phyloP scores from a whole-genome alignment of 2,329 filamentous ascomycete species.

The Fusarium pininemorale region DNA sequence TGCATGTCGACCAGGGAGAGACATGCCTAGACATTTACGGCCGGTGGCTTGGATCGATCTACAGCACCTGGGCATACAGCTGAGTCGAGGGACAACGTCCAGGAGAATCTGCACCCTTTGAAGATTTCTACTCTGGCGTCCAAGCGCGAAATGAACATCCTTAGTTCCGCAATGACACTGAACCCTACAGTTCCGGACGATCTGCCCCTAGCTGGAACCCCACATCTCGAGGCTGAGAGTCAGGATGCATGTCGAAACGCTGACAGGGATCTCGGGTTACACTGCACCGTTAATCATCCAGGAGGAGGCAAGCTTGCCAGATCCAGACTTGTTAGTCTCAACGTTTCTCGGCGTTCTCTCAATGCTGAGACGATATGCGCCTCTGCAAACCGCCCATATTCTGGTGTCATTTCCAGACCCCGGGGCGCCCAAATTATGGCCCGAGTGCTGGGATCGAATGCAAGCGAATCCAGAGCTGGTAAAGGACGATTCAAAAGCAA shows the following conservation, averaged over 20 bases:
- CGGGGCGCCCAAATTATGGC: conserved; percentile 3
- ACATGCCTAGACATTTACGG: conserved; percentile 16
- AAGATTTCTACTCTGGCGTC: background rate
- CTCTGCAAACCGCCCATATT: conserved; percentile 7
- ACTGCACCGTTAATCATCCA: conserved; percentile 19
- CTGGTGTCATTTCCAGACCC: conserved; percentile 18
- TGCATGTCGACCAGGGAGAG: conserved; percentile 31
- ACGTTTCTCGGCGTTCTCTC: conserved; percentile 3
- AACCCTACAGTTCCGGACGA: background rate
- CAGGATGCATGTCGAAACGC: conserved; percentile 11
- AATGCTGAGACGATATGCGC: conserved; percentile 17
- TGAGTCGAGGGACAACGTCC: conserved; percentile 18
- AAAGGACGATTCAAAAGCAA: conserved; percentile 32
- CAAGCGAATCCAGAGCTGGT: conserved; percentile 34
- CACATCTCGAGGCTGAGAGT: conserved; percentile 24
- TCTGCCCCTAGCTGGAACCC: conserved; percentile 6
- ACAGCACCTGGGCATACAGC: background rate
- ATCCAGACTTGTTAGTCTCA: conserved; percentile 14
- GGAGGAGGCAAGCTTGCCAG: conserved; percentile 8
- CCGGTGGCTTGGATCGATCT: conserved; percentile 31
- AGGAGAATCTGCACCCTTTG: conserved; percentile 5
- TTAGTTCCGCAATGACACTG: background rate
- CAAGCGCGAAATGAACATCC: conserved; percentile 1
- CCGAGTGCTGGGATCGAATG: conserved; percentile 34
- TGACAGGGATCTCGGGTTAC: conserved; percentile 30